Conservation (phyloP, 148 eudicot species). For the Fagopyrum homotropicum region DNA sequence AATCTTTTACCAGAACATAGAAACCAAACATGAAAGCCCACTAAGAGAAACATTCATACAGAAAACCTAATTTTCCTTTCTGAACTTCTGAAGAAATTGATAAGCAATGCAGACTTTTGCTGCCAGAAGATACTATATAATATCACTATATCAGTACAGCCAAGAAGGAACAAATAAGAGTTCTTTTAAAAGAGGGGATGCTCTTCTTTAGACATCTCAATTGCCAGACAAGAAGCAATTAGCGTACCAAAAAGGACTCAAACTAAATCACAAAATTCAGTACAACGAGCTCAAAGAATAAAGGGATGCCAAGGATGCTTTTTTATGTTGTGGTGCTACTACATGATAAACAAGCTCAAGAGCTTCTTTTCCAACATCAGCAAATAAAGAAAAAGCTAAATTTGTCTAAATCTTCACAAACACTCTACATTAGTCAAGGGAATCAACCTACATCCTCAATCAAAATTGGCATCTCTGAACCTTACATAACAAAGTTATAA, state of each 20-base stretch:
- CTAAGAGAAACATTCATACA: not conserved
- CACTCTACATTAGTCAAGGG: not conserved
- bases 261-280: not conserved
- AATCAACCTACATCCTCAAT: not conserved
- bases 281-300: not conserved
- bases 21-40: not conserved
- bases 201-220: not conserved
- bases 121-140: not conserved
- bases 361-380: not conserved
- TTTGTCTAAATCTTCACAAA: conserved; percentile 5
- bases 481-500: not conserved
- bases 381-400: not conserved
- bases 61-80: conserved; percentile 1
- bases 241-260: conserved; percentile 4
- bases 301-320: not conserved
- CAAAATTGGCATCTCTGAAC: not conserved
- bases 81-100: not conserved
- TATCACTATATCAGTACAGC: not conserved
- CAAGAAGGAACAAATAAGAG: not conserved
- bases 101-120: not conserved
- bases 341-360: not conserved
- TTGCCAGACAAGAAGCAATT: not conserved
- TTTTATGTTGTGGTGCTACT: not conserved
- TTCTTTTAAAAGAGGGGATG: not conserved
- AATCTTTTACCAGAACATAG: conserved; percentile 2